Evolutionary conservation across 345 rosid species (phyloP).

Genomic region (Aurinia saxatilis): DNA sequence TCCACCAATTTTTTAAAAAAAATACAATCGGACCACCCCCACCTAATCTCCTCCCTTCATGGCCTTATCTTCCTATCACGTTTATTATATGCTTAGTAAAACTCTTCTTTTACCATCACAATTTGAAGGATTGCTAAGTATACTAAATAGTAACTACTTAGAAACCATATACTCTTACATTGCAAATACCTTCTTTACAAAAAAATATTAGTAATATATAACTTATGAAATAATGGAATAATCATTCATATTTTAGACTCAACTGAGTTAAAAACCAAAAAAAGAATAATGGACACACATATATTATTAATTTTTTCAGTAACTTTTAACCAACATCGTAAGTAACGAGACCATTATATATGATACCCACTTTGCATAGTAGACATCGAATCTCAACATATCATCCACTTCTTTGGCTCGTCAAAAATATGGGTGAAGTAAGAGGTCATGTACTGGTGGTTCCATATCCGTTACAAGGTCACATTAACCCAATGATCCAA

Average conservation of each 20-base stretch:
- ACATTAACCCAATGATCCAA: slow-evolving; percentile 38
- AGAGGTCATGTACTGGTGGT: slow-evolving; percentile 18
- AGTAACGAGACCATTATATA: neutral
- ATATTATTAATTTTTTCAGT: neutral
- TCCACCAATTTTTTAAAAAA: neutral
- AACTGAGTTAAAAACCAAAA: neutral
- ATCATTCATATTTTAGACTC: neutral
- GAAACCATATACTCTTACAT: neutral
- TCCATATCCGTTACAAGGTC: slow-evolving; percentile 29
- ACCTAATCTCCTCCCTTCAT: slow-evolving; percentile 21
- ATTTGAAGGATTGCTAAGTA: neutral
- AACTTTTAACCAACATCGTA: slow-evolving; percentile 1
- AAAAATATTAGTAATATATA: neutral
- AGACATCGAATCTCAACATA: neutral
- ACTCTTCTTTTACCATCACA: neutral
- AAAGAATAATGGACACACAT: neutral
- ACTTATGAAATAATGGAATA: neutral
- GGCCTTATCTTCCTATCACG: neutral
- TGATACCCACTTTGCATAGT: neutral
- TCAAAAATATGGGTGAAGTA: slow-evolving; percentile 19
- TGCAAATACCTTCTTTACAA: neutral
- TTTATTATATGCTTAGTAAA: neutral
- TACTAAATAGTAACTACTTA: too few species aligned
- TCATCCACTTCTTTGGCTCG: neutral
- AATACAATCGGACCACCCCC: neutral